These are phyloP conservation scores for Fragilariopsis cylindrus DNA, from an alignment of 108 stramenopile genomes.

Conservation along the genomic window DNA sequence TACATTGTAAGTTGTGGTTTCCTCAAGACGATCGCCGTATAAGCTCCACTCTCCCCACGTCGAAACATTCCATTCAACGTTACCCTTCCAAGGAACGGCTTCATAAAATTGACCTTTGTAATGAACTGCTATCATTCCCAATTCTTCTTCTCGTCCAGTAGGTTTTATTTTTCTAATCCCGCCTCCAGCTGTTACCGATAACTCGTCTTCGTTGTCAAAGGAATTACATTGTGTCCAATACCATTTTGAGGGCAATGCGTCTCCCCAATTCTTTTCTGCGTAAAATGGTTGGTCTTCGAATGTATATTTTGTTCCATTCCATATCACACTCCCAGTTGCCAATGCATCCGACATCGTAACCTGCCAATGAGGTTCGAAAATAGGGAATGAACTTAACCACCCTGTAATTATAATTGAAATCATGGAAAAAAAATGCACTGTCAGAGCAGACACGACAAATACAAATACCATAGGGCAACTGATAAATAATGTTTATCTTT, in stretches of 20 bases:
- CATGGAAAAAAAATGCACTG: neutral
- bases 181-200: constrained; percentile 77
- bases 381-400: constrained; percentile 68
- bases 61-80: constrained; percentile 79
- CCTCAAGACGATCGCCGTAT: constrained; percentile 47
- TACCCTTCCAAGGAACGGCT: constrained; percentile 85
- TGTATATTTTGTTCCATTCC: constrained; percentile 66
- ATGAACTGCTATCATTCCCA: constrained; percentile 79
- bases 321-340: constrained; percentile 64
- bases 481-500: too few relatives aligned
- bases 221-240: constrained; percentile 91
- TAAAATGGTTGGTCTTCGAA: constrained; percentile 85
- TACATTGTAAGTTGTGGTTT: constrained; percentile 18
- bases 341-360: constrained; percentile 81
- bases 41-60: constrained; percentile 78
- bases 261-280: constrained; percentile 93
- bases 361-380: constrained; percentile 93
- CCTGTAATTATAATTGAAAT: constrained; percentile 1
- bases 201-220: constrained; percentile 53
- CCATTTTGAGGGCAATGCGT: constrained; percentile 81
- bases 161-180: constrained; percentile 67
- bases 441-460: too few relatives aligned
- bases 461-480: too few relatives aligned
- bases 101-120: constrained; percentile 78
- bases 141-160: constrained; percentile 61